Conservation (phyloP, 2,329 filamentous ascomycete species). For the Hymenoscyphus fructigenus region DNA sequence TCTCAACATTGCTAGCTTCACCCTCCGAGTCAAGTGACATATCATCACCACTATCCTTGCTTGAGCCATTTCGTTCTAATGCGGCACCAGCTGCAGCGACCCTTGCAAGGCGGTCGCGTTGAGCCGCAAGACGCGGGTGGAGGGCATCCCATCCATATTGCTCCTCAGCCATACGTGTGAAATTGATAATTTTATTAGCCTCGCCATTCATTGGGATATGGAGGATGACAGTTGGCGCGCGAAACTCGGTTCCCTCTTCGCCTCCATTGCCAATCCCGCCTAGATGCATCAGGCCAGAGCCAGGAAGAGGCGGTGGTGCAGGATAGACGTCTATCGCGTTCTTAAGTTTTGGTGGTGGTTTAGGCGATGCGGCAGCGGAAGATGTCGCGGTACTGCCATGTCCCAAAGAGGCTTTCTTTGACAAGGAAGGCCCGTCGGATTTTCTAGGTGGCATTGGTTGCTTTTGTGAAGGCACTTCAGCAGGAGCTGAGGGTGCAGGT, state of each 20-base stretch:
- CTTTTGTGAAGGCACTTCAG: slow-evolving; percentile 22
- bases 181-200: slow-evolving; percentile 91
- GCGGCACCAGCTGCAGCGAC: slow-evolving; percentile 87
- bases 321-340: slow-evolving; percentile 40
- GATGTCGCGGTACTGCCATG: slow-evolving; percentile 49
- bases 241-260: slow-evolving; percentile 53
- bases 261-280: slow-evolving; percentile 49
- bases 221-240: slow-evolving; percentile 77
- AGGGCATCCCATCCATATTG: slow-evolving; percentile 93
- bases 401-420: slow-evolving; percentile 41
- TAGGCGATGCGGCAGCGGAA: slow-evolving; percentile 54
- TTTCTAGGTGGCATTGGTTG: slow-evolving; percentile 22
- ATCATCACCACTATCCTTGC: slow-evolving; percentile 72
- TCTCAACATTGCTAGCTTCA: slow-evolving; percentile 86
- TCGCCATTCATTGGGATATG: slow-evolving; percentile 78
- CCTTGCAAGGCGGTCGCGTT: slow-evolving; percentile 80
- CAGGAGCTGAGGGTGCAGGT: slow-evolving; percentile 24
- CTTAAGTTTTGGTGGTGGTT: slow-evolving; percentile 50
- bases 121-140: slow-evolving; percentile 85
- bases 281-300: slow-evolving; percentile 62
- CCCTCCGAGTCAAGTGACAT: slow-evolving; percentile 73
- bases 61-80: slow-evolving; percentile 71
- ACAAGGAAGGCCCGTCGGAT: slow-evolving; percentile 20
- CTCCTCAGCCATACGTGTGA: slow-evolving; percentile 89
- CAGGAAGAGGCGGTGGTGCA: slow-evolving; percentile 55